Evolutionary conservation across 2,329 filamentous ascomycete species (phyloP), one percentile per base, ranked within the genome.

Genomic region (Aspergillus pseudoviridinutans): DNA sequence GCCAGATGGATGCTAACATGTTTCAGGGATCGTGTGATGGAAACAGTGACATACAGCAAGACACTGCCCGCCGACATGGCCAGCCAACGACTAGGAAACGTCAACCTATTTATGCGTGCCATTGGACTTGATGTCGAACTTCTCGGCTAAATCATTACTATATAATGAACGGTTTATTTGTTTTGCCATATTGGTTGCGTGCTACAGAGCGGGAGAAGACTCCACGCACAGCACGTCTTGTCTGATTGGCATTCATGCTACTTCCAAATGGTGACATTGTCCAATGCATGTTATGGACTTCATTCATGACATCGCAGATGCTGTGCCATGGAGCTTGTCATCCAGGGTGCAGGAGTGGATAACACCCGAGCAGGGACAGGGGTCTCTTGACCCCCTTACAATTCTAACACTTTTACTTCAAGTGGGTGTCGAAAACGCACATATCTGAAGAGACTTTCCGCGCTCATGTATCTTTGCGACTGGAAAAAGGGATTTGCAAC

Each of bases 81-180:
- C 12, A 86, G 86, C 59, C 87, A 91, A 71, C 87, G 93, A 58
- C 80, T 96, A 57, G 88, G 89, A 58, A 96, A 96, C 70, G 94
- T 99, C 65, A 99, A 99, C 73, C 79, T 99, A 56, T 99, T 99
- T 75, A 97, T 99, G 92, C 89, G 92, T 69, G 94, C 93, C 56
- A 97, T 99, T 75, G 94, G 94, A n/a, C 82, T 99, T 71, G 94
- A 99, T 78, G 94, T 99, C 52, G 94, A 97, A 64, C 74, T 87
- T 66, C 79, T 88, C 62, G 83, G 83, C 65, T 87, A 77, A 80
- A 62, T 25, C 12, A 10, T 53, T 55, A 41, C 24, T 35, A 50
- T 46, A 49, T 50, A 47, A 47, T 17, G 20, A 47, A 22, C 9
- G 44, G 24, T 25, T 47, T 5, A 4, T 47, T 27, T 27, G 44